These are phyloP conservation scores for Penicillium longicatenatum DNA, from an alignment of 495 filamentous ascomycete genomes.

Conservation along the genomic window DNA sequence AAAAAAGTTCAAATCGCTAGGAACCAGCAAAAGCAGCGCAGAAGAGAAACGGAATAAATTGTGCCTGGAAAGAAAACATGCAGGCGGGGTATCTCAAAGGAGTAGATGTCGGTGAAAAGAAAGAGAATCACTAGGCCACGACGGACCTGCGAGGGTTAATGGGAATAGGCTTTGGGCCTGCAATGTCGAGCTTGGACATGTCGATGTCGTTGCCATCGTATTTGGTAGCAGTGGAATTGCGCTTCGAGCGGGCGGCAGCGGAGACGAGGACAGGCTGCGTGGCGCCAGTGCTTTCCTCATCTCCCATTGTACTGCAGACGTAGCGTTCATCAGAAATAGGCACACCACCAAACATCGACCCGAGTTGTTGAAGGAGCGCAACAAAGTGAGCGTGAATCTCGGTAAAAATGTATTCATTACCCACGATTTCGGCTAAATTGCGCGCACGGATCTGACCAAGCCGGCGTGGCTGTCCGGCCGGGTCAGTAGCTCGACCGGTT, in stretches of 20 bases:
- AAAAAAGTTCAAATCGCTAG: slow-evolving; percentile 5
- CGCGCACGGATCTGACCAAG: slow-evolving; percentile 64
- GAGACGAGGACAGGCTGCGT: slow-evolving; percentile 30
- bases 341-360: slow-evolving; percentile 49
- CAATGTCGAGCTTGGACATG: slow-evolving; percentile 39
- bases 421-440: slow-evolving; percentile 83
- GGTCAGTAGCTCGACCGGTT: slow-evolving; percentile 60
- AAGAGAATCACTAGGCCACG: slow-evolving; percentile 33
- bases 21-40: slow-evolving; percentile 4
- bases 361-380: slow-evolving; percentile 67
- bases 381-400: slow-evolving; percentile 83
- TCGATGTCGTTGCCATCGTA: slow-evolving; percentile 39
- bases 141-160: slow-evolving; percentile 44
- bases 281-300: slow-evolving; percentile 26
- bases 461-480: slow-evolving; percentile 54
- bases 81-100: slow-evolving; percentile 27
- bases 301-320: slow-evolving; percentile 43
- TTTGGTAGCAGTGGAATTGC: slow-evolving; percentile 19
- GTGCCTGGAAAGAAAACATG: slow-evolving; percentile 20
- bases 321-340: slow-evolving; percentile 48
- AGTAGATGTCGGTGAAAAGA: slow-evolving; percentile 12
- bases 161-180: slow-evolving; percentile 46
- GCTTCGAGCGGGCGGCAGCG: slow-evolving; percentile 21
- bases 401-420: slow-evolving; percentile 84
- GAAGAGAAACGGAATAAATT: slow-evolving; percentile 13